Base-by-base conservation (phyloP, 1,139 yeast genomes). In the Candida sanyaensis region DNA sequence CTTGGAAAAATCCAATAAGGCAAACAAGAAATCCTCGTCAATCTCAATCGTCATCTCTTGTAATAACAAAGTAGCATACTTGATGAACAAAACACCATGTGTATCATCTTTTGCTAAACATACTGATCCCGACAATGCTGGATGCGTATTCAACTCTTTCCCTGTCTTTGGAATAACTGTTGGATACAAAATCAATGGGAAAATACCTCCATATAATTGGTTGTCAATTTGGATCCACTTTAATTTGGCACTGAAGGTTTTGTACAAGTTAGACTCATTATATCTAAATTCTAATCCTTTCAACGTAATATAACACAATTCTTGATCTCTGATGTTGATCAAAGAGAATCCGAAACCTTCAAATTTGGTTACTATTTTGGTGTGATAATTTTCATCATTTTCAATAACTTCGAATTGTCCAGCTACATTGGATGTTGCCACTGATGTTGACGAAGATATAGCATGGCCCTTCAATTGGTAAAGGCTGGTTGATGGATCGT, bases 161-260 rank as follows among this genome's bases (percentile, higher is more conserved):
- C 87, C 83, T 0, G 91, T 84, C 58, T 89, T 88, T 1, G 97
- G 96, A 42, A 95, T 81, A 9, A 90, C 91, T 7, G 92, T 86
- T 2, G 99, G 99, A 63, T 89, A 95, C n/a, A 93, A 59, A 21
- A 93, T 75, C 48, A 92, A 93, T 6, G 97, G 98, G 68, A 81
- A 93, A 2, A 87, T 80, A 9, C 96, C 89, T 1, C 97, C 96
- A 63, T 84, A 89, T 38, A 93, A 68, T 61, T 91, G 97, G 60
- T 95, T 93, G 63, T 95, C 99, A 46, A 92, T 77, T 64, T 95
- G 99, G 38, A 93, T 73, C 99, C 99, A 95, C 61, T 92, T 92
- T 59, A 92, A 68, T 60, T 91, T 91, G 65, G 86, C 71, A 54
- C 95, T 84, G 46, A 88, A 61, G 27, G 88, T 88, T 62, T 91